phyloP scores from a whole-genome alignment of 257 asterid genomes.

The Solanum appendiculatum region DNA sequence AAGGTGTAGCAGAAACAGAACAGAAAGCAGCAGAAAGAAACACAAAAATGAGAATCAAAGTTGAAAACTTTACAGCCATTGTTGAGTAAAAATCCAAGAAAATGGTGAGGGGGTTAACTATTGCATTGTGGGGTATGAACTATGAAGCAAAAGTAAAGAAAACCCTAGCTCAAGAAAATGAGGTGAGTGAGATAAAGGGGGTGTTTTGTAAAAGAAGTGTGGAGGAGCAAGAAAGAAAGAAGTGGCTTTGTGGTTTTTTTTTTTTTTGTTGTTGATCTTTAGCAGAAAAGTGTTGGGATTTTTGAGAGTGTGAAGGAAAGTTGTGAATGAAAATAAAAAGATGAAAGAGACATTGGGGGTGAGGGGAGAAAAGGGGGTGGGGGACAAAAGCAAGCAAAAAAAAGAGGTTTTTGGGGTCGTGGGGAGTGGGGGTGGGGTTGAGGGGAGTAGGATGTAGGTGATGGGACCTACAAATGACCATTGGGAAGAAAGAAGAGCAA shows the following conservation, averaged over 20 bases:
- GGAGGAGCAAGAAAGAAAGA: conserved; percentile 4
- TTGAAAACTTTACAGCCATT: conserved; percentile 19
- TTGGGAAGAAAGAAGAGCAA: background rate
- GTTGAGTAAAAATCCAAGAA: conserved; percentile 1
- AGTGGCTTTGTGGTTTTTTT: conserved; percentile 5
- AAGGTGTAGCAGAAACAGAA: conserved; percentile 50
- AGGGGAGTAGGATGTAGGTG: background rate
- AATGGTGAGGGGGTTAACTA: conserved; percentile 4
- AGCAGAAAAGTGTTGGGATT: conserved; percentile 30
- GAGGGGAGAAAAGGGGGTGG: background rate
- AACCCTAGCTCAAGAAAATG: conserved; percentile 21
- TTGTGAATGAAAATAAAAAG: conserved; percentile 10
- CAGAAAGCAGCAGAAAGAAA: conserved; percentile 37
- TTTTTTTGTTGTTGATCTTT: background rate
- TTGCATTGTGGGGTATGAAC: conserved; percentile 1
- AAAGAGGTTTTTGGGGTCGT: too few species aligned
- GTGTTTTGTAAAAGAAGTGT: background rate
- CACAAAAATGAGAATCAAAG: conserved; percentile 39
- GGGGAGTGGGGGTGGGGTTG: background rate
- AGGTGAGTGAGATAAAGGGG: conserved; percentile 4
- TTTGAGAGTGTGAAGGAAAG: conserved; percentile 20
- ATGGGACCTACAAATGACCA: background rate
- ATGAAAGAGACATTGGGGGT: conserved; percentile 1
- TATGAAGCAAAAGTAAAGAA: background rate
- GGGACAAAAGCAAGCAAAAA: background rate